A percentile compares a stretch with the other conserved stretches of the same genome.
phyloP scores from a whole-genome alignment of 23 red algal genomes.

The Chondrus crispus region DNA sequence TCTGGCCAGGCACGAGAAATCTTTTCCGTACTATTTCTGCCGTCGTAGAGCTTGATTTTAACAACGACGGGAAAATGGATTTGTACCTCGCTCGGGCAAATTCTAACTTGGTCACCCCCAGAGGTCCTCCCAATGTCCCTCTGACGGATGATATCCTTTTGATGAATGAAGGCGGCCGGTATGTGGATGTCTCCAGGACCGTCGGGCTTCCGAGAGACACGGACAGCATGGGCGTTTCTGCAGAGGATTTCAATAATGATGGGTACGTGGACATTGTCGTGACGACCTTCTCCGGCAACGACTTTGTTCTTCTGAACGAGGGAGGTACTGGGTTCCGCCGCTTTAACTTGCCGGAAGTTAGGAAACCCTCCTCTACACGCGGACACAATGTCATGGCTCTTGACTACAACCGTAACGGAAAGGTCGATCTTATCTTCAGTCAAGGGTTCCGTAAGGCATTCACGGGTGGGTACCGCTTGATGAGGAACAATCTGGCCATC shows the following conservation, averaged over 20 bases:
- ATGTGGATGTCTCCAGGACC: constrained; percentile 14
- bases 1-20: neutral
- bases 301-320: constrained; percentile 25
- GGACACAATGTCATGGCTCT: constrained; percentile 1
- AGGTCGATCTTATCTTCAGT: neutral
- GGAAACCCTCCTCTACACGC: neutral
- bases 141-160: neutral
- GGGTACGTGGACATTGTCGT: constrained; percentile 26
- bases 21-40: neutral
- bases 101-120: neutral
- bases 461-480: neutral
- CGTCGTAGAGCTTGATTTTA: constrained; percentile 44
- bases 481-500: neutral
- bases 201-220: neutral
- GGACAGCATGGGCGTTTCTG: constrained; percentile 7
- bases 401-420: constrained; percentile 44
- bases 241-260: constrained; percentile 56
- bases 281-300: neutral
- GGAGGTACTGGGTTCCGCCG: constrained; percentile 19
- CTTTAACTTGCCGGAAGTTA: neutral
- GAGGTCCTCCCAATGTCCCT: neutral
- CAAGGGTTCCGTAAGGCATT: neutral
- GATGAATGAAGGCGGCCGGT: constrained; percentile 15
- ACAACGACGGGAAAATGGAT: constrained; percentile 55
- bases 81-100: constrained; percentile 28